Base-by-base conservation (phyloP, 2,329 filamentous ascomycete species). In the Tolypocladium tundrense region DNA sequence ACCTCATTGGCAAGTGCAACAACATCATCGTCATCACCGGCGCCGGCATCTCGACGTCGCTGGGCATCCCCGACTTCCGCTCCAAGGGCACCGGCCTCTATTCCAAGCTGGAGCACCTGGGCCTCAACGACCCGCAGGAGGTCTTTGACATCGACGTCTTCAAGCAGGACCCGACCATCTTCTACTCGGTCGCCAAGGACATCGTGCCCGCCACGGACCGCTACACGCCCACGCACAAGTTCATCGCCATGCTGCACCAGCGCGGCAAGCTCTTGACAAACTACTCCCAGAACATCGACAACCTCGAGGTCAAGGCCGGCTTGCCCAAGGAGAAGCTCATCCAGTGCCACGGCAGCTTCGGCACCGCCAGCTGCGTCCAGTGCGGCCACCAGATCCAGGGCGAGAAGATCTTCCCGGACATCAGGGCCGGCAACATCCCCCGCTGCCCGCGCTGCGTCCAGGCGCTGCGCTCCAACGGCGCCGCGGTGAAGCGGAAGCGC, bases 241-340 rank as follows among this genome's bases (percentile, higher is more conserved):
- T 99, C 75, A 95, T 99, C 68, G 85, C 86, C 40, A 80, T 97
- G 65, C 82, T 99, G 41, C 90, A 99, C 72, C 82, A 93, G 64
- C 88, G 91, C 71, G 86, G 84, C 63, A 96, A 96, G 72, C 82
- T 99, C 8, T 82, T 97, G 60, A 97, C 92, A 48, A 97, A 97
- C 75, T 99, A 97, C 76, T 96, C 94, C 0, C 94, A 99, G 71
- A 99, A 99, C 72, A 97, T 99, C 68, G 94, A 99, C 77, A 97
- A 97, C 66, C 85, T 97, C 55, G 93, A 99, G 72, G 83, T 86
- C 60, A 86, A 89, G 67, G 93, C 93, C 0, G 94, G 94, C 27
- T 90, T 99, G 60, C 74, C 79, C 27, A 81, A 84, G 1, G 86
- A 90, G 40, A 96, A 94, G 68, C 81, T 97, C 21, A 88, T 99